Evolutionary conservation across 75 land plant species (phyloP).

Genomic region (Cunninghamia lanceolata): DNA sequence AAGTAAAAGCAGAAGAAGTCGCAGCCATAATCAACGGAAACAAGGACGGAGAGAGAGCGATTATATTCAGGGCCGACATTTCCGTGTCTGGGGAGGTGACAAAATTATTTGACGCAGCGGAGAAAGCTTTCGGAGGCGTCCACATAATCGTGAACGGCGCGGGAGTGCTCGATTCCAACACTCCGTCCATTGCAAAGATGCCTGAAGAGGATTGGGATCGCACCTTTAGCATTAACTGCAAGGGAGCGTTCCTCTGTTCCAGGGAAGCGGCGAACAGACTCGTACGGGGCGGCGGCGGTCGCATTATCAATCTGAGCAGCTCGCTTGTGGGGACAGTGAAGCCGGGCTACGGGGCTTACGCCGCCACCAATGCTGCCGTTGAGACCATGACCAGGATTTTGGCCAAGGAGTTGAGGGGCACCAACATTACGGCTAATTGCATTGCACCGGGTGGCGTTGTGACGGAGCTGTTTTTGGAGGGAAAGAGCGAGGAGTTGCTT

Average conservation of each 20-base stretch:
- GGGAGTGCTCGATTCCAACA: conserved; percentile 22
- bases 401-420: conserved; percentile 54
- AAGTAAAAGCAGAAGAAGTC: conserved; percentile 38
- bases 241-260: conserved; percentile 35
- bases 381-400: conserved; percentile 43
- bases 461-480: conserved; percentile 46
- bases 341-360: conserved; percentile 39
- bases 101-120: conserved; percentile 63
- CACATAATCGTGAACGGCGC: conserved; percentile 51
- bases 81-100: conserved; percentile 45
- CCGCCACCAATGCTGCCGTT: conserved; percentile 53
- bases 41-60: conserved; percentile 14
- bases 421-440: conserved; percentile 7
- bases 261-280: conserved; percentile 13
- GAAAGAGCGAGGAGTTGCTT: conserved; percentile 30
- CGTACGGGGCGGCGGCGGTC: conserved; percentile 20
- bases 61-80: conserved; percentile 50
- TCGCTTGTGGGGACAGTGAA: conserved; percentile 18
- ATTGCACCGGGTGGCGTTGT: conserved; percentile 58
- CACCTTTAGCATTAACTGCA: conserved; percentile 35
- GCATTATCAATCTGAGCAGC: conserved; percentile 39
- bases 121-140: conserved; percentile 21
- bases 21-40: conserved; percentile 34
- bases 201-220: conserved; percentile 49
- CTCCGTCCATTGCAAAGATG: conserved; percentile 40